Percentiles rank a stretch among this genome's conserved stretches.
phyloP scores from a whole-genome alignment of 2,329 filamentous ascomycete species.

The Pyricularia pennisetigena region DNA sequence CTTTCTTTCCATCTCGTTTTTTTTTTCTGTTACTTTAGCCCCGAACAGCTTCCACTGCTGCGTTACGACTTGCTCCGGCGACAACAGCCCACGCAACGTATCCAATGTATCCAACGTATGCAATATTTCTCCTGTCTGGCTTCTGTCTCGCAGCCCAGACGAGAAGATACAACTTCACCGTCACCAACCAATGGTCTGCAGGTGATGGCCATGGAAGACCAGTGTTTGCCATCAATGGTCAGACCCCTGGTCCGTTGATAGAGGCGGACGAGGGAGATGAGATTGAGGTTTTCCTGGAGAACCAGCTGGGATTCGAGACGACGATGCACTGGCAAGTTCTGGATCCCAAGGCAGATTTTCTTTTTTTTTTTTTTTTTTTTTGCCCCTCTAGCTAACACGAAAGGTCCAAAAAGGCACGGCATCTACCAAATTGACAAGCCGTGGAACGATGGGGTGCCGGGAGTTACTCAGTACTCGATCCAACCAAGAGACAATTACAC shows the following conservation, averaged over 20 bases:
- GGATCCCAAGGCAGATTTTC: not conserved
- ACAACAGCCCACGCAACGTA: too few species aligned
- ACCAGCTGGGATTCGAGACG: not conserved
- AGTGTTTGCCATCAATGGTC: not conserved
- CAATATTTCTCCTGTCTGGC: not conserved
- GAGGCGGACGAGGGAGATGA: not conserved
- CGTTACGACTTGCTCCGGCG: too few species aligned
- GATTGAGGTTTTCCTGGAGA: not conserved
- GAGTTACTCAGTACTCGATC: not conserved
- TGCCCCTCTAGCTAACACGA: too few species aligned
- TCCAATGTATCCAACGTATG: not conserved
- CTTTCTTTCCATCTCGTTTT: too few species aligned
- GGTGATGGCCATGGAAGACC: not conserved
- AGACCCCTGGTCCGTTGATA: not conserved
- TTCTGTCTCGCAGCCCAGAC: not conserved
- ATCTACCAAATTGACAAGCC: not conserved
- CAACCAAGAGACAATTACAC: not conserved
- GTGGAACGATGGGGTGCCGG: not conserved
- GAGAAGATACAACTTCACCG: not conserved
- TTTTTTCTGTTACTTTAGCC: too few species aligned
- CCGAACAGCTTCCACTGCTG: too few species aligned
- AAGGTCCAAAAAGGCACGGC: not conserved
- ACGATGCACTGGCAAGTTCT: not conserved
- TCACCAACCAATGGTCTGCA: not conserved
- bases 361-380: too few species aligned